A percentile compares a stretch with the other conserved stretches of the same genome.
Evolutionary conservation across 148 eudicot species (phyloP).

Genomic region (Rhododendron molle): DNA sequence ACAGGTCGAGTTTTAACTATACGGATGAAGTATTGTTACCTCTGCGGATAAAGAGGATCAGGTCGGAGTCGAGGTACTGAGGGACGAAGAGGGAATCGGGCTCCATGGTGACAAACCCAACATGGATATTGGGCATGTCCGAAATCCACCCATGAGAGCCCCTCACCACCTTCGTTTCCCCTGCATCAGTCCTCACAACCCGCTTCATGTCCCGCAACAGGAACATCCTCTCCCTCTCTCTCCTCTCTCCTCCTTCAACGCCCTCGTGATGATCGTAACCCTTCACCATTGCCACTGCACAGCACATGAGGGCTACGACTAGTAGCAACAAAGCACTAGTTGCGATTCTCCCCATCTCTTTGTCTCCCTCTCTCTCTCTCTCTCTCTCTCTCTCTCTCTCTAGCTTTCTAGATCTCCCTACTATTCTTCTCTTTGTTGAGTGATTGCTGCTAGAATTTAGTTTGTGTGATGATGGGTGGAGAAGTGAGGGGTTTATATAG

Average conservation of each 20-base stretch:
- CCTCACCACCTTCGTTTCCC: slow-evolving; percentile 66
- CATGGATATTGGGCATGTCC: slow-evolving; percentile 37
- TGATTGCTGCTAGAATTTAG: background rate
- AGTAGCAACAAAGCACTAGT: slow-evolving; percentile 15
- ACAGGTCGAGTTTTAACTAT: too few species aligned
- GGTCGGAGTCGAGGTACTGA: slow-evolving; percentile 16
- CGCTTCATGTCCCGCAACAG: slow-evolving; percentile 39
- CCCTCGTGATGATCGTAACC: background rate
- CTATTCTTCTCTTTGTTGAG: background rate
- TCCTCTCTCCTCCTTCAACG: background rate
- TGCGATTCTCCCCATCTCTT: slow-evolving; percentile 11
- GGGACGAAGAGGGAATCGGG: slow-evolving; percentile 39
- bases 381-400: background rate
- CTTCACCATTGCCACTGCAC: background rate
- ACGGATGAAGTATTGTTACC: slow-evolving; percentile 29
- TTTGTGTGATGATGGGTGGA: background rate
- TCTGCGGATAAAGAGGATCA: slow-evolving; percentile 29
- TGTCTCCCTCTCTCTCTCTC: background rate
- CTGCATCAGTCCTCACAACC: slow-evolving; percentile 69
- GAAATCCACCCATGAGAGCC: slow-evolving; percentile 23
- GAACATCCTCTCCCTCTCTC: slow-evolving; percentile 29
- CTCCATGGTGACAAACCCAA: slow-evolving; percentile 86
- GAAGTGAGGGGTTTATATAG: background rate
- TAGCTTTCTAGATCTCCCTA: background rate
- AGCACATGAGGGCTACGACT: slow-evolving; percentile 16